Conservation (phyloP, 371 early-diverging fungal genomes). For the Rhizopus arrhizus region DNA sequence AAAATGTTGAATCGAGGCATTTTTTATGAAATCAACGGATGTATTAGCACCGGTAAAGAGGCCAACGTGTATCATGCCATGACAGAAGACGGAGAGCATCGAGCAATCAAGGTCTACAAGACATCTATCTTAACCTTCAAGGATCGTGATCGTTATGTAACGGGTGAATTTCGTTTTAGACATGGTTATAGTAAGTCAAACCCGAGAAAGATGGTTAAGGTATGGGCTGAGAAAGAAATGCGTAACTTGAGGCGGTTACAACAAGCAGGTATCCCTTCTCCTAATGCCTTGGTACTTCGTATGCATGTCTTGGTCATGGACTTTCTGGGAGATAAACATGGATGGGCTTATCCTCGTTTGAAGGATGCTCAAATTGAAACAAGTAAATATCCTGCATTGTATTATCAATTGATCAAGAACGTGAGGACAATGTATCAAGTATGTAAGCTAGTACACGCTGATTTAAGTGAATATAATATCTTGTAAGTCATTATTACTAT, state of each 20-base stretch:
- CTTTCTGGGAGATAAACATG: constrained; percentile 90
- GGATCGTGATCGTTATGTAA: constrained; percentile 98
- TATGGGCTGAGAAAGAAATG: constrained; percentile 99
- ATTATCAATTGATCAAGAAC: constrained; percentile 85
- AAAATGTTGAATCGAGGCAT: constrained; percentile 91
- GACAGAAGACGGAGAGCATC: constrained; percentile 81
- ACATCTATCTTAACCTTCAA: constrained; percentile 99
- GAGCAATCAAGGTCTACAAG: constrained; percentile 98
- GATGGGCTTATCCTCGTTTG: constrained; percentile 95
- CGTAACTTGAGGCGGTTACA: constrained; percentile 95
- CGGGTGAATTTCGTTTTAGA: constrained; percentile 97
- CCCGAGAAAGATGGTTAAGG: constrained; percentile 98
- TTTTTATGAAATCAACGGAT: constrained; percentile 94
- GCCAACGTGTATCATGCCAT: constrained; percentile 98
- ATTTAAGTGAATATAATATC: constrained; percentile 99
- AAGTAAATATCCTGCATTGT: constrained; percentile 76
- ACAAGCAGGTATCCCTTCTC: constrained; percentile 92
- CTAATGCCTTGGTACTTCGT: constrained; percentile 90
- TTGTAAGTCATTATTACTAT: constrained; percentile 57
- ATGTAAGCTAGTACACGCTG: constrained; percentile 97
- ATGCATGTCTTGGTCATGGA: constrained; percentile 98
- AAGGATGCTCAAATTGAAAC: constrained; percentile 89
- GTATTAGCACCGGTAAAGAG: constrained; percentile 99
- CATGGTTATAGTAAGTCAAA: constrained; percentile 96
- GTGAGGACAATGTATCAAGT: constrained; percentile 95